phyloP scores from a whole-genome alignment of 2,329 filamentous ascomycete genomes.

The Apiospora marii region DNA sequence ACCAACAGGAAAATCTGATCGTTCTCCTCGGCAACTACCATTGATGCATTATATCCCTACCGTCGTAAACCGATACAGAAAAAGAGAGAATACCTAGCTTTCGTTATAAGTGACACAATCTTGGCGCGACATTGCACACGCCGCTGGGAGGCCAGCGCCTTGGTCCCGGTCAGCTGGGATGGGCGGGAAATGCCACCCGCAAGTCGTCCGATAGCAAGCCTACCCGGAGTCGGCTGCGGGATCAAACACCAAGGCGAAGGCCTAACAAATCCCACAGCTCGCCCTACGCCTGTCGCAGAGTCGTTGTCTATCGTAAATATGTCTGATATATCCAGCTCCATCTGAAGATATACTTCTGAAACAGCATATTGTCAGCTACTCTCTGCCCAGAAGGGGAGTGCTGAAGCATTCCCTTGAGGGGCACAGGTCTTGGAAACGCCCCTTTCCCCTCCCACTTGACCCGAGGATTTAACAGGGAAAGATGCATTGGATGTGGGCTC shows the following conservation, averaged over 20 bases:
- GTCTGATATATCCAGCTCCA: background rate
- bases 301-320: too few species aligned
- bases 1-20: background rate
- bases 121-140: background rate
- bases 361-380: background rate
- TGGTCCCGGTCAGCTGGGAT: background rate
- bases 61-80: background rate
- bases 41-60: background rate
- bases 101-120: background rate
- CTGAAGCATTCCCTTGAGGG: background rate
- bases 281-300: background rate
- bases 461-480: background rate
- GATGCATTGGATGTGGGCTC: background rate
- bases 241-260: background rate
- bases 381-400: background rate
- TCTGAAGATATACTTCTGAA: background rate
- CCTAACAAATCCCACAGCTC: background rate
- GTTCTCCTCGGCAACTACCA: background rate
- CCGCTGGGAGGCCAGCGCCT: background rate
- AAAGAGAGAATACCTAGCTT: too few species aligned
- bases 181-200: background rate
- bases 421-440: background rate
- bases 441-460: background rate
- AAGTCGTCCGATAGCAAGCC: background rate
- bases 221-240: background rate